Conservation (phyloP, 495 filamentous ascomycete species). For the Parmelia sp. region DNA sequence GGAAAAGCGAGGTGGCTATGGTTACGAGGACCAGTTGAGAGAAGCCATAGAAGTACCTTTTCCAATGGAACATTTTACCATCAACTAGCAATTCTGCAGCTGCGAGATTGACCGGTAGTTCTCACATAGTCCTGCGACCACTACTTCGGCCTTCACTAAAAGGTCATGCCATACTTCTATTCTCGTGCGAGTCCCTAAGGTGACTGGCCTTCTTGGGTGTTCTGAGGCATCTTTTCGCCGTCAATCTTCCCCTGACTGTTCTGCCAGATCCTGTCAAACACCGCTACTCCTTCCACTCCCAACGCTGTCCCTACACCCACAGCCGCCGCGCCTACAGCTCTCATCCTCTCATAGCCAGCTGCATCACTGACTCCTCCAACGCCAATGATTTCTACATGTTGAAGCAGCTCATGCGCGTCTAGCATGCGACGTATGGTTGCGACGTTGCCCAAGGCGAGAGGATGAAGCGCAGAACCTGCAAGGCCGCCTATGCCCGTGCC, state of each 20-base stretch:
- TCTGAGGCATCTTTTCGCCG: background rate
- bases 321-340: constrained; percentile 51
- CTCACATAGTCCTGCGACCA: background rate
- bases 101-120: background rate
- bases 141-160: background rate
- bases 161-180: background rate
- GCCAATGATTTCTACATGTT: constrained; percentile 52
- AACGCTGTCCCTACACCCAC: constrained; percentile 61
- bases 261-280: constrained; percentile 52
- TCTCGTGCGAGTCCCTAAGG: background rate
- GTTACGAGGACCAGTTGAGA: background rate
- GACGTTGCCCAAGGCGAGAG: constrained; percentile 69
- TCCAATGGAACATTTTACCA: background rate
- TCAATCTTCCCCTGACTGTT: constrained; percentile 5
- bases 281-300: constrained; percentile 49
- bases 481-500: constrained; percentile 57
- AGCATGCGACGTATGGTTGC: constrained; percentile 50
- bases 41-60: background rate
- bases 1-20: background rate
- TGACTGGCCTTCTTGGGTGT: background rate
- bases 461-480: constrained; percentile 61
- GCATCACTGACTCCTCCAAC: constrained; percentile 60
- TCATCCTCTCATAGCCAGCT: constrained; percentile 55
- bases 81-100: background rate
- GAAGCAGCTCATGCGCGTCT: constrained; percentile 39